A percentile compares a stretch with the other conserved stretches of the same genome.
phyloP scores from a whole-genome alignment of 2,329 filamentous ascomycete genomes.

The Stachybotrys chlorohalonatus region DNA sequence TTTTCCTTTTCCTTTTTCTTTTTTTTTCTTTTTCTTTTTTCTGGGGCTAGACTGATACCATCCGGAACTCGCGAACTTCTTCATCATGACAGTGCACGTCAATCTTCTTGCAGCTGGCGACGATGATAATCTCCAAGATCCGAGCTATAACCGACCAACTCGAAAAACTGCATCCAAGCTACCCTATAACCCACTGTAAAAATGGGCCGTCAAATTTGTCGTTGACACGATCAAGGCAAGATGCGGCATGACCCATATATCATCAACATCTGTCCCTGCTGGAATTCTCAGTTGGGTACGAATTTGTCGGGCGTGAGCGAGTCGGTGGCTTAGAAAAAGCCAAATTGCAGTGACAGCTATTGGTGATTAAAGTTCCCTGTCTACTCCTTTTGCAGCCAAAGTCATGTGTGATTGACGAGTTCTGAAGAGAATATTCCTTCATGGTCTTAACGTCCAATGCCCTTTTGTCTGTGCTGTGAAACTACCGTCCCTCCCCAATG shows the following conservation, averaged over 20 bases:
- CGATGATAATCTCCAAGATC: too few relatives aligned
- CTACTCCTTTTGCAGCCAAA: too few relatives aligned
- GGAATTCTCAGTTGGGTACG: not conserved
- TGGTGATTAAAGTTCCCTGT: too few relatives aligned
- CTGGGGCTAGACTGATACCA: not conserved
- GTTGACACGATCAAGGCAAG: constrained; percentile 3
- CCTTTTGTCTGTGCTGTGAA: too few relatives aligned
- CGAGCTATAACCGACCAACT: too few relatives aligned
- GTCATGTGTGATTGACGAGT: too few relatives aligned
- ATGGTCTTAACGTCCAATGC: too few relatives aligned
- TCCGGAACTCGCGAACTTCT: constrained; percentile 2
- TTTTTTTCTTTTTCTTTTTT: too few relatives aligned
- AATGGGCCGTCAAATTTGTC: constrained; percentile 5
- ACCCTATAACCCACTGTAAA: not conserved
- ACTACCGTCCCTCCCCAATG: too few relatives aligned
- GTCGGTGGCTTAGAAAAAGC: constrained; percentile 1
- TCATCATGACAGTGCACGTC: constrained; percentile 5
- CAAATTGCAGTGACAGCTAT: not conserved
- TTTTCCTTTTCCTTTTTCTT: too few relatives aligned
- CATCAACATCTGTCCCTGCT: constrained; percentile 2
- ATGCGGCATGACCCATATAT: constrained; percentile 4
- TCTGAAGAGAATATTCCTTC: too few relatives aligned
- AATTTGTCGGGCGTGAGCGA: constrained; percentile 1
- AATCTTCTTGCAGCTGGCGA: constrained; percentile 7
- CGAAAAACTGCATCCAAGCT: too few relatives aligned